Conservation (phyloP, 352 stramenopile genomes). For the Globisporangium nagaii region DNA sequence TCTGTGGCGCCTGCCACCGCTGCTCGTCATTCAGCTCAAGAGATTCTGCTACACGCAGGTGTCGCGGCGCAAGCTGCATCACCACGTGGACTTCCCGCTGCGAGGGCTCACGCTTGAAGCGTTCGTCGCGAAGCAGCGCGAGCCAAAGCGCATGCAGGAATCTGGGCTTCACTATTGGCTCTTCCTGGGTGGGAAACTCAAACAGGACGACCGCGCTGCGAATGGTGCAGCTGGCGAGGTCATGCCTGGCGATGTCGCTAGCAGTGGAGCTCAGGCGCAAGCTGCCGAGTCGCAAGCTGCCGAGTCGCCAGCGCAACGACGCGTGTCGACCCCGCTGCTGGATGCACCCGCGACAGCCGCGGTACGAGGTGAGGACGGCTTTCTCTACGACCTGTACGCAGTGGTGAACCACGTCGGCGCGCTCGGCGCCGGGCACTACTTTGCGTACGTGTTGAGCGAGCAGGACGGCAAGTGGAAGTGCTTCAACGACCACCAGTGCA, state of each 20-base stretch:
- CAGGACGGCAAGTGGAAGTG: constrained; percentile 95
- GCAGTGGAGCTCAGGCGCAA: background rate
- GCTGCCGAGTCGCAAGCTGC: background rate
- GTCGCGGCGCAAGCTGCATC: constrained; percentile 92
- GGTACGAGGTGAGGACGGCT: constrained; percentile 41
- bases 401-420: constrained; percentile 98
- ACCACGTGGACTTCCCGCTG: constrained; percentile 95
- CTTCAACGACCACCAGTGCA: constrained; percentile 96
- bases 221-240: background rate
- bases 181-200: constrained; percentile 73
- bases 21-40: constrained; percentile 99
- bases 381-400: constrained; percentile 95
- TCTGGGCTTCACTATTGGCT: constrained; percentile 63
- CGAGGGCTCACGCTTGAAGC: constrained; percentile 86
- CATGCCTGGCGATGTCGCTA: constrained; percentile 8
- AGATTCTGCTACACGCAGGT: constrained; percentile 97
- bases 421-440: constrained; percentile 95
- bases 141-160: constrained; percentile 33
- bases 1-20: constrained; percentile 94
- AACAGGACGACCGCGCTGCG: constrained; percentile 6
- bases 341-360: constrained; percentile 57
- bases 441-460: constrained; percentile 79
- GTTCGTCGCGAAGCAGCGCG: constrained; percentile 66
- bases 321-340: constrained; percentile 26
- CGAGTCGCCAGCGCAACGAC: background rate